A percentile compares a stretch with the other conserved stretches of the same genome.
phyloP scores from a whole-genome alignment of 768 basidiomycete genomes.

The Suillus occidentalis region DNA sequence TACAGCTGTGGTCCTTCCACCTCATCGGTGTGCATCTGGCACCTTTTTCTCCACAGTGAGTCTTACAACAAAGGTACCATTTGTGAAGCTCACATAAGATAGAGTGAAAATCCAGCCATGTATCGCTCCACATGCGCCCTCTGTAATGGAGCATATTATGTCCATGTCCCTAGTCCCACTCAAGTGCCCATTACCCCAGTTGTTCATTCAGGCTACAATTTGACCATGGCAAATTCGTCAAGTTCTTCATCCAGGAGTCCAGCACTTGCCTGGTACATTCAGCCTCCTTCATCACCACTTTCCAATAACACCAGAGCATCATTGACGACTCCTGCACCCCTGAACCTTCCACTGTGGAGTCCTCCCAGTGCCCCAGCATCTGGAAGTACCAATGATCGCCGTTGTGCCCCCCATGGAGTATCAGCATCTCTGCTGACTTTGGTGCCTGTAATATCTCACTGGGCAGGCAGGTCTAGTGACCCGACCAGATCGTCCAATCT shows the following conservation, averaged over 20 bases:
- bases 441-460: background rate
- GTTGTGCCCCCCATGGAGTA: background rate
- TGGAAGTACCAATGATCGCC: background rate
- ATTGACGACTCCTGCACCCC: background rate
- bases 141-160: background rate
- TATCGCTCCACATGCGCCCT: background rate
- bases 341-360: background rate
- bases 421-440: background rate
- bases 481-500: background rate
- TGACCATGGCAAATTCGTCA: background rate
- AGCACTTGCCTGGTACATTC: background rate
- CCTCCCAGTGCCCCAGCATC: background rate
- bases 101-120: background rate
- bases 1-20: background rate
- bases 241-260: background rate
- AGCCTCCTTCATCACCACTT: background rate
- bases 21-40: background rate
- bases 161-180: background rate
- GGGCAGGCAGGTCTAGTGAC: background rate
- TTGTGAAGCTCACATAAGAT: background rate
- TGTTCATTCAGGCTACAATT: background rate
- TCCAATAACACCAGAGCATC: background rate
- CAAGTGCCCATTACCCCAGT: background rate
- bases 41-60: background rate
- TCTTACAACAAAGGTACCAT: too few relatives aligned